Conservation (phyloP, 257 asterid species). For the Forsythia viridissima region DNA sequence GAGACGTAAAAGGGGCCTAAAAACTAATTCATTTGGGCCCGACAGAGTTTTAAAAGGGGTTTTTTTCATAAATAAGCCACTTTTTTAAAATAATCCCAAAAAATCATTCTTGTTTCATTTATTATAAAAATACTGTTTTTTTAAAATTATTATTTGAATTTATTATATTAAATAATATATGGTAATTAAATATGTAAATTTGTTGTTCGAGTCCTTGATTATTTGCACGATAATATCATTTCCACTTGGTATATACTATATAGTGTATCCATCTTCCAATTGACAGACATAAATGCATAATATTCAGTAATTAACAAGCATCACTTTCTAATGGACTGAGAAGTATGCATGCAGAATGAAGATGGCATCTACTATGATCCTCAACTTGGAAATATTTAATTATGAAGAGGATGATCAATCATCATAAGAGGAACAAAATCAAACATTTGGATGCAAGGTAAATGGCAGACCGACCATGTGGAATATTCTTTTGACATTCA, state of each 20-base stretch:
- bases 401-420: conserved; percentile 3
- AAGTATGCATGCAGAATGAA: conserved; percentile 5
- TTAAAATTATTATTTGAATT: too few relatives aligned
- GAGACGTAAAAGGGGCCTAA: background rate
- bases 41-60: too few relatives aligned
- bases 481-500: background rate
- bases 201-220: too few relatives aligned
- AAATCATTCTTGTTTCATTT: too few relatives aligned
- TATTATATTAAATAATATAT: too few relatives aligned
- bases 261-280: background rate
- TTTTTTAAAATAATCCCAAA: too few relatives aligned
- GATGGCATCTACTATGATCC: background rate
- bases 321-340: conserved; percentile 15
- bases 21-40: background rate
- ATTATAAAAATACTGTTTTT: too few relatives aligned
- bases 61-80: too few relatives aligned
- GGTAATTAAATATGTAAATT: too few relatives aligned
- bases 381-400: conserved; percentile 6
- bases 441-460: background rate
- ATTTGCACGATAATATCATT: too few relatives aligned
- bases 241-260: background rate
- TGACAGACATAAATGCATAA: background rate
- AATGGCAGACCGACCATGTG: background rate
- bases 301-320: background rate
- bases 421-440: conserved; percentile 5